Conservation (phyloP, 129 eudicot genomes). For the Erigeron canadensis region DNA sequence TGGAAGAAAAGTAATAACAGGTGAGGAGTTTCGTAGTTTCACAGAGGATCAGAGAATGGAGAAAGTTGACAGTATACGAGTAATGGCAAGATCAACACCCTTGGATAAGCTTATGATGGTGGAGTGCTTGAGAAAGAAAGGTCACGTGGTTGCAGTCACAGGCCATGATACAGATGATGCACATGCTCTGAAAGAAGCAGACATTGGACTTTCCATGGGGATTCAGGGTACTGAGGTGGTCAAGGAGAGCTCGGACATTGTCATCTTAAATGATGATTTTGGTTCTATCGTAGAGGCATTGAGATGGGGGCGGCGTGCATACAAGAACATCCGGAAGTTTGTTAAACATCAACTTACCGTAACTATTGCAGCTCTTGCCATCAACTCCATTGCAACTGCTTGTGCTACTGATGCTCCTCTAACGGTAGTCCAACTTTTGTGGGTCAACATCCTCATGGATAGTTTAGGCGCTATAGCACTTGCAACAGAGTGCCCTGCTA, state of each 20-base stretch:
- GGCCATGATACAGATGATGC: slow-evolving; percentile 93
- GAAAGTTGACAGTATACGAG: slow-evolving; percentile 53
- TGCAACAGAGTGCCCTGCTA: slow-evolving; percentile 72
- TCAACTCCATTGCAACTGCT: slow-evolving; percentile 77
- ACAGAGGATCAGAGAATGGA: slow-evolving; percentile 54
- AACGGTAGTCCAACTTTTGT: slow-evolving; percentile 71
- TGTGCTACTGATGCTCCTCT: slow-evolving; percentile 83
- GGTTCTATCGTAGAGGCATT: slow-evolving; percentile 67
- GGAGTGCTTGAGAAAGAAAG: slow-evolving; percentile 70
- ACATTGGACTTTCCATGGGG: slow-evolving; percentile 91
- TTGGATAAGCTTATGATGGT: slow-evolving; percentile 88
- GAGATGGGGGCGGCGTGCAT: slow-evolving; percentile 81
- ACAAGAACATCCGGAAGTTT: slow-evolving; percentile 81
- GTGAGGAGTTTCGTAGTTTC: slow-evolving; percentile 62
- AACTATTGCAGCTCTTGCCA: slow-evolving; percentile 84
- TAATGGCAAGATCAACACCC: slow-evolving; percentile 92
- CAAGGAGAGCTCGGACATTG: slow-evolving; percentile 86
- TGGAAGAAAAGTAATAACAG: slow-evolving; percentile 67
- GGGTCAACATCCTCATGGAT: slow-evolving; percentile 90
- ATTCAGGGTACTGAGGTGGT: slow-evolving; percentile 90
- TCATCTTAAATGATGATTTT: slow-evolving; percentile 78
- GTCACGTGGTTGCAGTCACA: slow-evolving; percentile 84
- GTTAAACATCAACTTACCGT: slow-evolving; percentile 86
- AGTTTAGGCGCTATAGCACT: slow-evolving; percentile 84
- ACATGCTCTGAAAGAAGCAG: slow-evolving; percentile 88